Evolutionary conservation across 495 filamentous ascomycete species (phyloP).

Genomic region (Mycothermus thermophilus): DNA sequence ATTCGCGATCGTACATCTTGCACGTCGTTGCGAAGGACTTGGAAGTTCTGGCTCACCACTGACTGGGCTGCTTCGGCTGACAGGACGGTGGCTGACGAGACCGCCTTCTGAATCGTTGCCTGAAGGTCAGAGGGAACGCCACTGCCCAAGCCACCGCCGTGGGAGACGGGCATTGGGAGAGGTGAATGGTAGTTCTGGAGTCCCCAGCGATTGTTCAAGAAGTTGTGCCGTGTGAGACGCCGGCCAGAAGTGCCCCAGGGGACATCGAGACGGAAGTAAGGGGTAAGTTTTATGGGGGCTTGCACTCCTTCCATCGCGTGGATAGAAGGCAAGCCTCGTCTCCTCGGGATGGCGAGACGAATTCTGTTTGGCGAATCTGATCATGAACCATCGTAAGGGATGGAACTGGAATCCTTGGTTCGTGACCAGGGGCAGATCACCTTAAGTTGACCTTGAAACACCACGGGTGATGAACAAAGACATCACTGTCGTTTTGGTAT

Average conservation of each 20-base stretch:
- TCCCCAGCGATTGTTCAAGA: constrained; percentile 3
- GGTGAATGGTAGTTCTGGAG: not conserved
- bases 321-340: not conserved
- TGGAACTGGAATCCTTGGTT: too few relatives aligned
- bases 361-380: too few relatives aligned
- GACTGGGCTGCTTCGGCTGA: not conserved
- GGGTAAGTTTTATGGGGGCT: not conserved
- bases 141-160: too few relatives aligned
- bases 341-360: not conserved
- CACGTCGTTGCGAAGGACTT: not conserved
- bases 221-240: not conserved
- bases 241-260: not conserved
- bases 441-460: too few relatives aligned
- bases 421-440: too few relatives aligned
- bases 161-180: too few relatives aligned
- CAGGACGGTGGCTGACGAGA: not conserved
- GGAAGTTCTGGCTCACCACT: not conserved
- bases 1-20: not conserved
- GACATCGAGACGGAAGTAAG: not conserved
- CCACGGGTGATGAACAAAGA: too few relatives aligned
- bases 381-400: too few relatives aligned
- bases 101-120: not conserved
- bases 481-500: too few relatives aligned
- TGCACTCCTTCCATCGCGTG: not conserved
- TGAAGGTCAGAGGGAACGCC: too few relatives aligned